These are phyloP conservation scores for Cryphonectria nitschkei DNA, from an alignment of 2,329 filamentous ascomycete species.

Conservation along the genomic window DNA sequence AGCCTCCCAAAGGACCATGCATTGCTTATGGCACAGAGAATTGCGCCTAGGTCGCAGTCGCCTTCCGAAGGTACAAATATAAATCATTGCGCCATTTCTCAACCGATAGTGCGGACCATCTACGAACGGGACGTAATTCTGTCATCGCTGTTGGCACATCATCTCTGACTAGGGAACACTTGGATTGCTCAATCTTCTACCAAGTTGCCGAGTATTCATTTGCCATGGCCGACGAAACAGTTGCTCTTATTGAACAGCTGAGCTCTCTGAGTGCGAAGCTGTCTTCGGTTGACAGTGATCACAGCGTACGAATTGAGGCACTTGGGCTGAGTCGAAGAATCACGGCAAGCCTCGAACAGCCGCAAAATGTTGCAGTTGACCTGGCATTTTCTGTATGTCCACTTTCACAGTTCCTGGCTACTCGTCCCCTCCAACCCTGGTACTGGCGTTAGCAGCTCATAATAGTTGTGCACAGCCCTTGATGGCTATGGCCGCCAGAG, in stretches of 20 bases:
- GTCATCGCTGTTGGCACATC: not conserved
- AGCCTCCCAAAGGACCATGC: not conserved
- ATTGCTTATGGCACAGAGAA: not conserved
- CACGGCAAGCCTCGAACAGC: slow-evolving; percentile 26
- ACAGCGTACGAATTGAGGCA: slow-evolving; percentile 26
- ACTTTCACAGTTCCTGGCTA: not conserved
- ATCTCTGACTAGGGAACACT: not conserved
- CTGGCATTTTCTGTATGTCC: slow-evolving; percentile 29
- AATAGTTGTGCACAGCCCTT: slow-evolving; percentile 30
- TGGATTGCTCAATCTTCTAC: not conserved
- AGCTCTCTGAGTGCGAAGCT: slow-evolving; percentile 1
- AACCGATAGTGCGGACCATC: not conserved
- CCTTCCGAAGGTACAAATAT: not conserved
- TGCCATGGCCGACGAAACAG: slow-evolving; percentile 10
- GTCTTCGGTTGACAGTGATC: not conserved
- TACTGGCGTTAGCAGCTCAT: not conserved
- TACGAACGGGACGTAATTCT: not conserved
- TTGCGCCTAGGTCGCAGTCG: not conserved
- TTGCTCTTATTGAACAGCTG: slow-evolving; percentile 14
- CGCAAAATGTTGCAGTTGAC: slow-evolving; percentile 28
- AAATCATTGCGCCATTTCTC: not conserved
- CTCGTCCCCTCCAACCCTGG: not conserved
- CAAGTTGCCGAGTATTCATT: not conserved
- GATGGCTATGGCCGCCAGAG: slow-evolving; percentile 32
- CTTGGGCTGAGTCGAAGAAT: slow-evolving; percentile 27